A percentile compares a stretch with the other conserved stretches of the same genome.
Conservation (phyloP, 2,329 filamentous ascomycete species). For the Septoria petroselini region DNA sequence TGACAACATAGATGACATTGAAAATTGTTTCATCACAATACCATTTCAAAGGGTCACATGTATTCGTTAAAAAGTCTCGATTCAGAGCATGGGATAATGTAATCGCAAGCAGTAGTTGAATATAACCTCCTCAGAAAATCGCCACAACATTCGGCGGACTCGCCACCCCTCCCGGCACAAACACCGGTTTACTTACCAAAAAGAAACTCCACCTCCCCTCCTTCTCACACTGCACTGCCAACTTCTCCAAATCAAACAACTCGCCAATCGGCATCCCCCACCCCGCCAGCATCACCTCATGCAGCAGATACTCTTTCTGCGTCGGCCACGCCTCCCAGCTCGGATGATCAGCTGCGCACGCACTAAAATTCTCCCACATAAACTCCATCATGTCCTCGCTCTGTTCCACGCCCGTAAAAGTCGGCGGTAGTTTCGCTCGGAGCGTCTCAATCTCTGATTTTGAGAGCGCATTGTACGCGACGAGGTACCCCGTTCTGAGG, state of each 20-base stretch:
- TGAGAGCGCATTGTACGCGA: constrained; percentile 41
- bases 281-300: constrained; percentile 50
- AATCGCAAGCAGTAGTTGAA: no score
- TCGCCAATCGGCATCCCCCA: constrained; percentile 54
- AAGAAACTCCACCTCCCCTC: constrained; percentile 48
- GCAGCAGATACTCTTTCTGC: constrained; percentile 39
- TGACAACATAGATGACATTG: no score
- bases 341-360: constrained; percentile 41
- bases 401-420: constrained; percentile 50
- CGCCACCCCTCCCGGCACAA: constrained; percentile 42
- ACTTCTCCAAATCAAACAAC: constrained; percentile 49
- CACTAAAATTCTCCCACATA: constrained; percentile 41
- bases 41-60: no score
- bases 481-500: constrained; percentile 50
- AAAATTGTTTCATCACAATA: no score
- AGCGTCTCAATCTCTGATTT: constrained; percentile 40
- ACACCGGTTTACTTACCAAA: constrained; percentile 48
- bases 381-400: constrained; percentile 47
- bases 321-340: constrained; percentile 41
- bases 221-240: constrained; percentile 43
- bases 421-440: constrained; percentile 41
- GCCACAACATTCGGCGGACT: constrained; percentile 42
- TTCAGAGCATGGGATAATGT: no score
- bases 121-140: constrained; percentile 42
- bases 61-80: no score